These are phyloP conservation scores for Fremontodendron californicum DNA, from an alignment of 345 rosid species.

Conservation along the genomic window DNA sequence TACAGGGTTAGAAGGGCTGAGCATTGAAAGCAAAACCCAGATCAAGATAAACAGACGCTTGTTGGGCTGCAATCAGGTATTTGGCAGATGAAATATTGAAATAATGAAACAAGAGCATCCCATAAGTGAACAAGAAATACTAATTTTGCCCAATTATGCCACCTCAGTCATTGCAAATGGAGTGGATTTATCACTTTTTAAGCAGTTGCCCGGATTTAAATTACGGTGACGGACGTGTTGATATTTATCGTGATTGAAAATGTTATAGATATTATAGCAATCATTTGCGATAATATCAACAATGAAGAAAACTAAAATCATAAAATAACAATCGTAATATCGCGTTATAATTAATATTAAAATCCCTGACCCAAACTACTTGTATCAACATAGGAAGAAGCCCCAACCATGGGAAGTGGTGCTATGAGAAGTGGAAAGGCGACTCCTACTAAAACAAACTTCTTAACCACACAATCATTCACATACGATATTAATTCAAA, in stretches of 20 bases:
- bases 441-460: conserved; percentile 89
- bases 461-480: too few relatives aligned
- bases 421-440: conserved; percentile 86
- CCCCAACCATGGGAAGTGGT: conserved; percentile 84
- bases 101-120: conserved; percentile 61
- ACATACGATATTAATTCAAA: too few relatives aligned
- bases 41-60: conserved; percentile 39
- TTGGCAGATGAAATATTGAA: conserved; percentile 64
- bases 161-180: conserved; percentile 27
- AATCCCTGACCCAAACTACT: too few relatives aligned
- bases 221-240: too few relatives aligned
- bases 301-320: too few relatives aligned
- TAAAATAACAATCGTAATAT: too few relatives aligned
- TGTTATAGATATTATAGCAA: too few relatives aligned
- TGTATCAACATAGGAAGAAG: conserved; percentile 67
- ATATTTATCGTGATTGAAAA: too few relatives aligned
- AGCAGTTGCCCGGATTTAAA: conserved; percentile 28
- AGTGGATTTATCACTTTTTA: conserved; percentile 21
- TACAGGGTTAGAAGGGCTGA: conserved; percentile 46
- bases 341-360: too few relatives aligned
- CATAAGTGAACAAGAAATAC: conserved; percentile 66
- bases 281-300: too few relatives aligned
- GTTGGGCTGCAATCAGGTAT: conserved; percentile 52
- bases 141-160: conserved; percentile 70
- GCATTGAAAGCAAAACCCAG: conserved; percentile 57